Conservation (phyloP, 164 flowering plant species). For the Berberis vulgaris region DNA sequence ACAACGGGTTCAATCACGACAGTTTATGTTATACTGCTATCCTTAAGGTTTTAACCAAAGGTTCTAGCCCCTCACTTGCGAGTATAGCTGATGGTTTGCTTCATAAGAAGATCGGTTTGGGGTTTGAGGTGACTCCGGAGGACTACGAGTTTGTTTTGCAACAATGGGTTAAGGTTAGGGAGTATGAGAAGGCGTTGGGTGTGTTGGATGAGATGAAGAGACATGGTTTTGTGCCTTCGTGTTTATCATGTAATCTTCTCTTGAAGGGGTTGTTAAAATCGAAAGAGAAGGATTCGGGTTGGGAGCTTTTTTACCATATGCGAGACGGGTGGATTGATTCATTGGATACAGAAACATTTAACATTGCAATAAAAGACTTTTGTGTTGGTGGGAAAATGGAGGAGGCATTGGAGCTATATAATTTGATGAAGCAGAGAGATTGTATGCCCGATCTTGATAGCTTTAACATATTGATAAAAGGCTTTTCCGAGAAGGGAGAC, state of each 20-base stretch:
- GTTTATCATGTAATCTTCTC: slow-evolving; percentile 8
- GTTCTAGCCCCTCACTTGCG: slow-evolving; percentile 6
- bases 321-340: slow-evolving; percentile 8
- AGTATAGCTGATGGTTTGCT: slow-evolving; percentile 9
- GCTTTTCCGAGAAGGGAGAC: slow-evolving; percentile 12
- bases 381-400: slow-evolving; percentile 11
- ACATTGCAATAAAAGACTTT: slow-evolving; percentile 10
- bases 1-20: slow-evolving; percentile 12
- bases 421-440: slow-evolving; percentile 10
- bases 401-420: slow-evolving; percentile 8
- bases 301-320: slow-evolving; percentile 15
- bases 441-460: slow-evolving; percentile 14
- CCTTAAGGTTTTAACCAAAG: slow-evolving; percentile 15
- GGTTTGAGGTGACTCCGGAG: too few species aligned
- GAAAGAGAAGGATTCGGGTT: slow-evolving; percentile 6
- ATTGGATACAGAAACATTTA: slow-evolving; percentile 12
- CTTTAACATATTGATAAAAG: slow-evolving; percentile 14
- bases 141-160: slow-evolving; percentile 5
- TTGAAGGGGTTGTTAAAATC: slow-evolving; percentile 4
- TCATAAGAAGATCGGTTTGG: slow-evolving; percentile 3
- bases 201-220: slow-evolving; percentile 12
- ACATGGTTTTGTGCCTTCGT: slow-evolving; percentile 7
- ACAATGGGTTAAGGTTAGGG: slow-evolving; percentile 14
- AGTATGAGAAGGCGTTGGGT: slow-evolving; percentile 6
- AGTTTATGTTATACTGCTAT: slow-evolving; percentile 14